Base-by-base conservation (phyloP, 768 basidiomycete species). In the Hericium rajendrae region DNA sequence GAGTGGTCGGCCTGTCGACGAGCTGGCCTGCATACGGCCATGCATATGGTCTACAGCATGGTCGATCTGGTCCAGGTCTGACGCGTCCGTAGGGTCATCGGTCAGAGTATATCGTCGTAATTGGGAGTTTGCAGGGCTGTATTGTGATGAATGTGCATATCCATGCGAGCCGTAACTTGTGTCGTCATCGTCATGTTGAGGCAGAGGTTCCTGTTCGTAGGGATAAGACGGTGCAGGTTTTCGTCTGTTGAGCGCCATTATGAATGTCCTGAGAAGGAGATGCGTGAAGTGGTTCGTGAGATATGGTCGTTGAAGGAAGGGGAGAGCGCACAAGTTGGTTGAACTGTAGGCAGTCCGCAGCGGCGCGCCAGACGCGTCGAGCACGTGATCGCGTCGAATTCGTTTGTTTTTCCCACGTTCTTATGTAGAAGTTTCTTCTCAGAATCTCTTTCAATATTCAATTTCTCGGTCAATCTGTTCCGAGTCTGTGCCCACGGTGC, bases 31-130 rank as follows among this genome's bases (percentile, higher is more conserved):
- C 51, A 38, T 58, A 26, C 61, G 60, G n/a, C 15, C 41, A 43
- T 62, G 60, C 18, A 62, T 52, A 4, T 51, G 39, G 37, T 57
- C 61, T 48, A 62, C 60, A 9, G 61, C 61, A 2, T 58, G 53
- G 37, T 56, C 24, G 51, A 62, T 62, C 11, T 54, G 53, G 51
- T 58, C 53, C 32, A 62, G 57, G 37, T 60, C 55, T 13, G 61
- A 52, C 38, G 59, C 11, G 15, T n/a, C 48, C 28, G 28, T 20
- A 16, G 59, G 54, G 26, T 49, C 26, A n/a, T 11, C 28, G 39
- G 55, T 18, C 16, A 53, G 52, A 13, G 28, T 9, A 37, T 22
- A 16, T 13, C 38, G 15, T 39, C 38, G 26, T 18, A 20, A 15
- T 39, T 18, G 20, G 18, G 52, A 39, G n/a, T 16, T 51, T 15